Conservation (phyloP, 768 basidiomycete genomes). For the Holtermannia corniformis region DNA sequence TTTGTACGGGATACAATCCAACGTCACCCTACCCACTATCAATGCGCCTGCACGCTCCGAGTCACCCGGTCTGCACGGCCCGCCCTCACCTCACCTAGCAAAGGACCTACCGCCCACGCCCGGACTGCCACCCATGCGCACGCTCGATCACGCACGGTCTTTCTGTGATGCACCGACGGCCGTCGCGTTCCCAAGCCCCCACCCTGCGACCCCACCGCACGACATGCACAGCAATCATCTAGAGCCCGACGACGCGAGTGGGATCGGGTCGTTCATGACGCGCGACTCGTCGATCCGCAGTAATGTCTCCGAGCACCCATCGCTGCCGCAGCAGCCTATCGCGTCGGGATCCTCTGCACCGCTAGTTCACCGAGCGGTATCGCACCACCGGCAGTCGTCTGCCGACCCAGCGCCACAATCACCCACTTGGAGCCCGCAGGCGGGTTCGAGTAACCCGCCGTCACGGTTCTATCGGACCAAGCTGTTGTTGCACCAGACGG, state of each 20-base stretch:
- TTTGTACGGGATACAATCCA: neutral
- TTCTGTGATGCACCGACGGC: neutral
- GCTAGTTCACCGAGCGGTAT: conserved; percentile 8
- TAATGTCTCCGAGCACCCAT: no score
- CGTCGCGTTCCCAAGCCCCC: conserved; percentile 7
- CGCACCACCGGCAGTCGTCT: conserved; percentile 2
- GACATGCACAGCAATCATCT: conserved; percentile 3
- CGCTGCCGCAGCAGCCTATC: no score
- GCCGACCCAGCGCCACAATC: conserved; percentile 16
- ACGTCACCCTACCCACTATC: neutral
- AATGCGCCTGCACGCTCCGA: neutral
- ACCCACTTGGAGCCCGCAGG: conserved; percentile 25
- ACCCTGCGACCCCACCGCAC: neutral
- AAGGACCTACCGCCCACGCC: conserved; percentile 5
- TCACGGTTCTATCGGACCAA: conserved; percentile 37
- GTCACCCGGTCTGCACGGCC: no score
- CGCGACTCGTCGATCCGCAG: no score
- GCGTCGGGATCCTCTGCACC: no score
- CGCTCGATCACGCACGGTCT: neutral
- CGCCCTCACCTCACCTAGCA: no score
- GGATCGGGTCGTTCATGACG: no score
- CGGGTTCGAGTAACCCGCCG: conserved; percentile 13
- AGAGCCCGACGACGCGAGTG: no score
- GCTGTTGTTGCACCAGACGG: conserved; percentile 32
- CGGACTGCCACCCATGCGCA: neutral